Base-by-base conservation (phyloP, 2,329 filamentous ascomycete species). In the Botryosphaeria agaves region DNA sequence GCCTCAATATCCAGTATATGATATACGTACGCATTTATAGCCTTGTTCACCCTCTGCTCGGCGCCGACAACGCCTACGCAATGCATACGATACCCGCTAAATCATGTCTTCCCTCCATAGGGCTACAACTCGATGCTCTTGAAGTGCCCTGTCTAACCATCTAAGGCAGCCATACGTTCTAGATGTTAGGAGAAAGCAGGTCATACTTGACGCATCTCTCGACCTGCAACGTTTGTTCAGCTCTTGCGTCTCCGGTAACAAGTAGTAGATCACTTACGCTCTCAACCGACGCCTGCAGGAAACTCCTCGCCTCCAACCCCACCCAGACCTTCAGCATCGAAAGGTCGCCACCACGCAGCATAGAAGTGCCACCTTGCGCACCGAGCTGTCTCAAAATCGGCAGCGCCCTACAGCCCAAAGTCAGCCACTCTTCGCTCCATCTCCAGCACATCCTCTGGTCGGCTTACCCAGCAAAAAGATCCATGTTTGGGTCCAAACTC, bases 121-220 rank as follows among this genome's bases (percentile, higher is more conserved):
- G n/a, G n/a, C n/a, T n/a, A n/a, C n/a, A n/a, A n/a, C n/a, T n/a
- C n/a, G n/a, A n/a, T n/a, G n/a, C n/a, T n/a, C n/a, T n/a, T n/a
- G n/a, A n/a, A n/a, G n/a, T n/a, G n/a, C n/a, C n/a, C n/a, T n/a
- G n/a, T n/a, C n/a, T n/a, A n/a, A n/a, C n/a, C n/a, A n/a, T n/a
- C n/a, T n/a, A n/a, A n/a, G n/a, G n/a, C n/a, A n/a, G n/a, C n/a
- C n/a, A n/a, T n/a, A n/a, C n/a, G n/a, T 24, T 33, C 44, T 49
- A 93, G 39, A 92, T 73, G 59, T 92, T 93, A 3, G 84, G 84
- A 29, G 82, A 82, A 36, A 94, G 59, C 38, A 82, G 66, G 54
- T 94, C 84, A 42, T 87, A 92, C 50, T 85, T 89, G 44, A 94
- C 85, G 50, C 82, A 92, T 46, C 71, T 67, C 54, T 93, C 84